Percentiles rank a stretch among this genome's conserved stretches.
phyloP scores from a whole-genome alignment of 176 grass and related monocot genomes.

The Leersia perrieri region DNA sequence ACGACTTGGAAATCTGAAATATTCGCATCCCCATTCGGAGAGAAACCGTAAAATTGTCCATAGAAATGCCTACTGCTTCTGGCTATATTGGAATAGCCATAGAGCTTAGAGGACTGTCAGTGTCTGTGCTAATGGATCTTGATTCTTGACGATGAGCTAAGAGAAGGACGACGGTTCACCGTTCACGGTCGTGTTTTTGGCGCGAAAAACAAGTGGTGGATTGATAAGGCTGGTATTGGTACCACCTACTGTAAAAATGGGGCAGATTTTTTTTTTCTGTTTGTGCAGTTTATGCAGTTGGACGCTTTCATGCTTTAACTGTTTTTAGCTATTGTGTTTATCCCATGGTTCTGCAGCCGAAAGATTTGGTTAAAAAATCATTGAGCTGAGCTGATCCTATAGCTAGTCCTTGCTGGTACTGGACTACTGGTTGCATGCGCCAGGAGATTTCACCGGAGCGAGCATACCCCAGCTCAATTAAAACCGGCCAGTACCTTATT shows the following conservation, averaged over 20 bases:
- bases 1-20: neutral
- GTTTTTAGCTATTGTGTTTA: neutral
- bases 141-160: neutral
- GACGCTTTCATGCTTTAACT: neutral
- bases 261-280: neutral
- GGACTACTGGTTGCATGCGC: neutral
- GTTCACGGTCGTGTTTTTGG: neutral
- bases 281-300: neutral
- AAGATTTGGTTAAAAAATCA: neutral
- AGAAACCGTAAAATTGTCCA: neutral
- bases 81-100: neutral
- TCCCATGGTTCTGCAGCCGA: neutral
- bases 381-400: neutral
- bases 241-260: neutral
- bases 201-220: neutral
- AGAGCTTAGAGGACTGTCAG: neutral
- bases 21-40: neutral
- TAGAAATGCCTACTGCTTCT: neutral
- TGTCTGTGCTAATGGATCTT: neutral
- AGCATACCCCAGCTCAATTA: conserved; percentile 5
- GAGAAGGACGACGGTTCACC: neutral
- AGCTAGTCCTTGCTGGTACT: neutral
- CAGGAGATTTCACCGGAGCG: conserved; percentile 26
- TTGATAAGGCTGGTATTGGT: neutral
- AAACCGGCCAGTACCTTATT: conserved; percentile 19